Conservation (phyloP, 208 protist genomes). For the Trypanosoma rangeli region DNA sequence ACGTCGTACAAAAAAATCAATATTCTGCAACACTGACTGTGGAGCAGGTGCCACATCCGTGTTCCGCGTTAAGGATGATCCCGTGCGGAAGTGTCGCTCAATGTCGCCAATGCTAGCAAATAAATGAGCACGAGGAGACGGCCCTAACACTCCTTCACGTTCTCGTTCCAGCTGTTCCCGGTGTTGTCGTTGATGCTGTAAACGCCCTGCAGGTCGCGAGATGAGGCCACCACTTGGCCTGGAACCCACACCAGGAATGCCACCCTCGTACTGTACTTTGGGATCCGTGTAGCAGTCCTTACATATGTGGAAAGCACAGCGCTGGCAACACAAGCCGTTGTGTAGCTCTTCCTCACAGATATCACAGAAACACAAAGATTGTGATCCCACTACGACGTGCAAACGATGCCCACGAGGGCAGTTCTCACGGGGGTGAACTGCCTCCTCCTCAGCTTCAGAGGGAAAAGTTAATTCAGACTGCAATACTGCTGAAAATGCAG, state of each 20-base stretch:
- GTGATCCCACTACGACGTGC: slow-evolving; percentile 20
- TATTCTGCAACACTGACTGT: slow-evolving; percentile 52
- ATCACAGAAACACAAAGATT: slow-evolving; percentile 33
- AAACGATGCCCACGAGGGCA: slow-evolving; percentile 65
- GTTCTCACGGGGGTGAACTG: slow-evolving; percentile 35
- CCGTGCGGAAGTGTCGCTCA: slow-evolving; percentile 82
- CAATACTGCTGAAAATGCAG: not conserved
- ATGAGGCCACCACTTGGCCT: not conserved
- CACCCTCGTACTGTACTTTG: not conserved
- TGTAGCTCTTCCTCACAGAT: slow-evolving; percentile 32
- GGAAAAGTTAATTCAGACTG: not conserved
- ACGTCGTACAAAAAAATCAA: slow-evolving; percentile 50
- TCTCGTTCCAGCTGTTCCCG: not conserved
- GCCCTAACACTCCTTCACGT: not conserved
- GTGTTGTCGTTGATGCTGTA: not conserved
- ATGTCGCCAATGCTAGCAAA: slow-evolving; percentile 75
- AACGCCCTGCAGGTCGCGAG: not conserved
- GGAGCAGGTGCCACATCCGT: slow-evolving; percentile 66
- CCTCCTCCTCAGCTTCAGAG: not conserved
- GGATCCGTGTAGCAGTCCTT: slow-evolving; percentile 36
- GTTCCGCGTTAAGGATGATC: slow-evolving; percentile 66
- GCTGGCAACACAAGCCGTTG: slow-evolving; percentile 43
- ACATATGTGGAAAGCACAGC: slow-evolving; percentile 67
- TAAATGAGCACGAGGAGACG: slow-evolving; percentile 48
- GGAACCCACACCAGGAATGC: not conserved